Base-by-base conservation (phyloP, 441 rosid genomes). In the Adansonia gregorii region DNA sequence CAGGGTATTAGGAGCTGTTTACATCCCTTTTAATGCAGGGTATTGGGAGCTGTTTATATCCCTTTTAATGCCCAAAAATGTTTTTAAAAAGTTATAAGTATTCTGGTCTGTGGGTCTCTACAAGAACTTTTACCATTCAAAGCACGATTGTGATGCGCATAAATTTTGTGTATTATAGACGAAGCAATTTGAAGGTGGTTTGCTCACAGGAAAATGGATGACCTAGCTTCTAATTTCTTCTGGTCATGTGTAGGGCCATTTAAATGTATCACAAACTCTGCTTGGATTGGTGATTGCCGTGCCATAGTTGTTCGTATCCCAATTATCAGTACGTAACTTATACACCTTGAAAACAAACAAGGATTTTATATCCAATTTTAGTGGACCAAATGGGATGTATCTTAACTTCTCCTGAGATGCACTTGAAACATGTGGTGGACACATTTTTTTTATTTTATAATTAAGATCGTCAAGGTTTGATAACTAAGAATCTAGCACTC, bases 81-180 rank as follows among this genome's bases (percentile, higher is more conserved):
- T 45, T 24, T 48, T 6, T 69, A n/a, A 49, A 49, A 22, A 8
- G 15, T 49, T 7, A 3, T 24, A 43, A 69, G 14, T 48, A 69
- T 17, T 6, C 43, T 15, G 24, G 22, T 49, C 56, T 14, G 11
- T 54, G 49, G 14, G 22, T 72, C 48, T 35, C 24, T 31, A 54
- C 27, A 27, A 31, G 2, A 35, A 54, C 14, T 6, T 4, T 68
- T 24, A 27, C 14, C 45, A 51, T 51, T n/a, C 48, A 31, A 49
- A 71, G n/a, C 61, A 54, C 55, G 31, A 39, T n/a, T 1, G 0
- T 54, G 19, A 71, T 54, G 19, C 10, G 15, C 20, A 8, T 54
- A 35, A 72, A 41, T 8, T 27, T 72, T 72, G 75, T 54, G 31
- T 31, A 55, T 54, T 71, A n/a, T 35, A 54, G 48, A n/a, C 24